Evolutionary conservation across 345 rosid species (phyloP), one percentile per base, ranked within the genome.

Genomic region (Brassica napus): DNA sequence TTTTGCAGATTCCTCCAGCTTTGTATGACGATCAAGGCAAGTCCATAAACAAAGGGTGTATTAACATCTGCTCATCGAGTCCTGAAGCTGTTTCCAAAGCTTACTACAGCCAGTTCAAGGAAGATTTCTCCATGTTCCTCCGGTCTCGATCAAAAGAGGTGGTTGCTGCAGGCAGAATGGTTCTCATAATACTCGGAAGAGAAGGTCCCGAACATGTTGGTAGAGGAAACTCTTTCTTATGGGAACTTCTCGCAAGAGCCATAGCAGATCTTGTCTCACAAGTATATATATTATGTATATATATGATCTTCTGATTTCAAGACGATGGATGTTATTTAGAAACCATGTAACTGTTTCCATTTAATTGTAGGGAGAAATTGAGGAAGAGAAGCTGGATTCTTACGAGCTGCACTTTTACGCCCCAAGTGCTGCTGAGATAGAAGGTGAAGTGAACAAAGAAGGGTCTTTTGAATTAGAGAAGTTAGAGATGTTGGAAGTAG

Each of bases 381-480:
- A 88, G 73, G 73, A 86, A 75, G 97, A 86, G 79, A 87, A 88
- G 83, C 78, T 94, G 0, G 94, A 91, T 73, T 86, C 89, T 1
- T 94, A 91, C 66, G 88, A 91, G 2, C 86, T 88, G 67, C 90
- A 91, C 70, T 94, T 91, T 76, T 92, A 88, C 70, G 94, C 97
- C 1, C 84, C 98, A 12, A 87, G 89, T 65, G 82, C 76, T 79
- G 85, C 73, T 32, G 98, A 94, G 65, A 82, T 94, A 54, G 91
- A 91, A 83, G 78, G 23, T 14, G 89, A 77, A 77, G 86, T 94
- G 68, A 71, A 54, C 37, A 85, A 81, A 75, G 90, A 92, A 73
- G 91, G 88, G 12, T 87, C 88, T 3, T 94, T 94, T 49, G 82
- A 83, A 37, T 2, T 89, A 49, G 85, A 85, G 31, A 75, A 77